Evolutionary conservation across 2,329 filamentous ascomycete genomes (phyloP).

Genomic region (Colletotrichum sp.): DNA sequence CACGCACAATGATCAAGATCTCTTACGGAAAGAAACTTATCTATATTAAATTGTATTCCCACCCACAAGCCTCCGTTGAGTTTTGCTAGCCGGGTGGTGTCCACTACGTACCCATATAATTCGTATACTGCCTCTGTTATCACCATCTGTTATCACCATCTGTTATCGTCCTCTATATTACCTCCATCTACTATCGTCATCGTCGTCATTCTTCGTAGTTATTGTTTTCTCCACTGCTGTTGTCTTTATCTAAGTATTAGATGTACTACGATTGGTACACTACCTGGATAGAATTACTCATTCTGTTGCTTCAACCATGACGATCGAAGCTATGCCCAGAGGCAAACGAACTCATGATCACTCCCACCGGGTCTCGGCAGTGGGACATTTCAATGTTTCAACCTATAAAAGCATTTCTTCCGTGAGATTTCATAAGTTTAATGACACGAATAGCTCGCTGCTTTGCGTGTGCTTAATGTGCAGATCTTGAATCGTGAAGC

Average conservation of each 20-base stretch:
- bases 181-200: too few species aligned
- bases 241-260: too few species aligned
- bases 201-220: too few species aligned
- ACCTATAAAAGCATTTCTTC: fast-evolving
- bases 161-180: too few species aligned
- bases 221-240: too few species aligned
- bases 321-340: fast-evolving
- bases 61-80: too few species aligned
- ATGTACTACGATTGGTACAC: too few species aligned
- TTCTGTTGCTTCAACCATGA: background rate
- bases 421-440: fast-evolving
- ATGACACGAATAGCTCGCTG: too few species aligned
- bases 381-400: background rate
- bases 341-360: background rate
- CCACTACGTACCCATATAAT: too few species aligned
- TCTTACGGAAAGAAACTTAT: background rate
- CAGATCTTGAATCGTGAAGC: background rate
- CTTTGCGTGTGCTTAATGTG: background rate
- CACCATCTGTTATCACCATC: too few species aligned
- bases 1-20: fast-evolving
- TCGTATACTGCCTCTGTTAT: too few species aligned
- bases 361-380: background rate
- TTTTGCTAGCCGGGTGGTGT: too few species aligned
- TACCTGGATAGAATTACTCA: fast-evolving
- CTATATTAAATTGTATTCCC: fast-evolving